phyloP scores from a whole-genome alignment of 1,139 yeast species.

The Geotrichum fermentans region DNA sequence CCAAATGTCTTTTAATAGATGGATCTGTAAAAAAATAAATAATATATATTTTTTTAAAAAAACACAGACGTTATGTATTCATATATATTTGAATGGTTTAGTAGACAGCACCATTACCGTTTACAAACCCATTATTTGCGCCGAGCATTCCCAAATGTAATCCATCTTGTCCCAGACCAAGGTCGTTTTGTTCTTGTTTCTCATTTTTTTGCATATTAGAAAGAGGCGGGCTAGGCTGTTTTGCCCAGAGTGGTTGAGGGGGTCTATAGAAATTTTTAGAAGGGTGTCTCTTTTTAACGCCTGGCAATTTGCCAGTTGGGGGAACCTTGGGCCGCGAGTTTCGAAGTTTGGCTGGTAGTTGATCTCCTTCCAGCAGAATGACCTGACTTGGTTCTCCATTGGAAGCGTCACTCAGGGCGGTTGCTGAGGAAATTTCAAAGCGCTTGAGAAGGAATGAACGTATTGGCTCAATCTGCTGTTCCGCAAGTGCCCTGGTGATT shows the following conservation, averaged over 20 bases:
- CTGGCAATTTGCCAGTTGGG: slow-evolving; percentile 83
- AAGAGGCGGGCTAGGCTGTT: neutral
- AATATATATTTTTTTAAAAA: no score
- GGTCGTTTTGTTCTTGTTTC: neutral
- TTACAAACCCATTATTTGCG: slow-evolving; percentile 3
- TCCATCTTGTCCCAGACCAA: neutral
- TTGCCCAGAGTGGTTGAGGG: neutral
- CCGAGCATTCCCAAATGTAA: neutral
- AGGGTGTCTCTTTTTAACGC: slow-evolving; percentile 51
- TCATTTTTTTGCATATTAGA: neutral
- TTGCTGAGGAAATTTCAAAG: slow-evolving; percentile 29
- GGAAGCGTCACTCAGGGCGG: slow-evolving; percentile 21
- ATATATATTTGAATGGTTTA: no score
- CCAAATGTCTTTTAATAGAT: neutral
- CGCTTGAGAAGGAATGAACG: slow-evolving; percentile 49
- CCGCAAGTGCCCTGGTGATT: slow-evolving; percentile 47
- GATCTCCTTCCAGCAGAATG: slow-evolving; percentile 65
- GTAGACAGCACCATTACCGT: neutral
- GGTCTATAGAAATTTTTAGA: slow-evolving; percentile 29
- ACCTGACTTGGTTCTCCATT: slow-evolving; percentile 39
- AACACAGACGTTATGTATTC: neutral
- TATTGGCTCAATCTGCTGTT: slow-evolving; percentile 53
- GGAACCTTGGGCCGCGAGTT: slow-evolving; percentile 82
- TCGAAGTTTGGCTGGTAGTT: slow-evolving; percentile 72
- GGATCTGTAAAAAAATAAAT: neutral